Evolutionary conservation across 768 basidiomycete genomes (phyloP).

Genomic region (Lactarius indigo): DNA sequence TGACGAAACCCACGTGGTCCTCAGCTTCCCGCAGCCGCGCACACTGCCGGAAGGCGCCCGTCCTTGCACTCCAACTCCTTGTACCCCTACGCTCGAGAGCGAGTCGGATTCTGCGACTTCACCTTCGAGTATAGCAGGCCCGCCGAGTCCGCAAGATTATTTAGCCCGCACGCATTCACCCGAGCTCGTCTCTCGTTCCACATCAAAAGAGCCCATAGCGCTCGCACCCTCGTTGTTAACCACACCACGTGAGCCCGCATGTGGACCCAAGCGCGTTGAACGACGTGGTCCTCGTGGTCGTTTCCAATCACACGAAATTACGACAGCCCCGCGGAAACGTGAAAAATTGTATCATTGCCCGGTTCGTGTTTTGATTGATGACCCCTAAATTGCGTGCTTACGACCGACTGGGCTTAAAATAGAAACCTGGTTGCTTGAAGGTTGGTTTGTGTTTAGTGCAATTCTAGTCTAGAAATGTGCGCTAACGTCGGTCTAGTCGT

Average conservation of each 20-base stretch:
- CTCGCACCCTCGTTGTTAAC: constrained; percentile 22
- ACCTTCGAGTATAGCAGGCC: constrained; percentile 8
- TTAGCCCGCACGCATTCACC: constrained; percentile 5
- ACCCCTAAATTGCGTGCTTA: neutral
- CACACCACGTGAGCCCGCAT: constrained; percentile 20
- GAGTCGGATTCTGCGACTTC: constrained; percentile 20
- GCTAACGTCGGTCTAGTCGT: constrained; percentile 38
- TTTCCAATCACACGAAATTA: constrained; percentile 23
- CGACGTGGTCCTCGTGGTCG: constrained; percentile 25
- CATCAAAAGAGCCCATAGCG: constrained; percentile 18
- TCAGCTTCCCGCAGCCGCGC: constrained; percentile 34
- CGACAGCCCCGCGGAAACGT: constrained; percentile 23
- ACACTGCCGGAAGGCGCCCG: constrained; percentile 27
- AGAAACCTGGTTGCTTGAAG: constrained; percentile 50
- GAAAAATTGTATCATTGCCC: constrained; percentile 26
- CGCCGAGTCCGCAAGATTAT: constrained; percentile 19
- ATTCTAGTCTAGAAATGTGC: constrained; percentile 1
- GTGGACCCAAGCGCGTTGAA: constrained; percentile 19
- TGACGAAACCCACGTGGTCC: constrained; percentile 27
- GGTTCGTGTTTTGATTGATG: constrained; percentile 9
- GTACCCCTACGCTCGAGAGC: constrained; percentile 15
- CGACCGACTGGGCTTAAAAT: constrained; percentile 23
- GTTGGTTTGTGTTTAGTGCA: constrained; percentile 31
- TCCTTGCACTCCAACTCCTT: constrained; percentile 19
- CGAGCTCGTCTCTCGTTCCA: neutral